Percentiles rank a stretch among this genome's conserved stretches.
Evolutionary conservation across 495 filamentous ascomycete species (phyloP).

Genomic region (Aspergillus wentii): DNA sequence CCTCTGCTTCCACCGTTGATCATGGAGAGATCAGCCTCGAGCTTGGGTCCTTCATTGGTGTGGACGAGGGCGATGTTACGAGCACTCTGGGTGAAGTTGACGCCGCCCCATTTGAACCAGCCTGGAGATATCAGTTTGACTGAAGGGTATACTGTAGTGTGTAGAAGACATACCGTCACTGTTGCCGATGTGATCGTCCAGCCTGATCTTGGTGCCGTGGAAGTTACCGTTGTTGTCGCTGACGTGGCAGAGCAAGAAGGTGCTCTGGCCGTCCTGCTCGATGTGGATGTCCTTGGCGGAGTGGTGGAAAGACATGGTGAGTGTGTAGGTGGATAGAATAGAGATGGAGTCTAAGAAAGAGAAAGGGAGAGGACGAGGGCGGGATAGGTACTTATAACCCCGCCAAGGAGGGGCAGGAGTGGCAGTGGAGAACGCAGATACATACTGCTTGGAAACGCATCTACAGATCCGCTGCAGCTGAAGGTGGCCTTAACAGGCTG

Average conservation of each 20-base stretch:
- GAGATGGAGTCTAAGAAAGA: no score
- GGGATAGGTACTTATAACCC: no score
- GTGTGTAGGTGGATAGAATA: no score
- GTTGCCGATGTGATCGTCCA: conserved; percentile 17
- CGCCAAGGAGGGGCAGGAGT: no score
- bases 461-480: no score
- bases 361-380: no score
- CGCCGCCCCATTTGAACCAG: conserved; percentile 17
- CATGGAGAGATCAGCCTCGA: conserved; percentile 10
- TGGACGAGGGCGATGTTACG: conserved; percentile 9
- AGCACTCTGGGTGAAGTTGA: conserved; percentile 11
- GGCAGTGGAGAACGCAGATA: no score
- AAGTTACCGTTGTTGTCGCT: conserved; percentile 2
- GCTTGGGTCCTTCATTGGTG: conserved; percentile 8
- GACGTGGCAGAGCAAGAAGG: conserved; percentile 8
- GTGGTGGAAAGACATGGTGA: conserved; percentile 18
- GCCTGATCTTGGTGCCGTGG: conserved; percentile 4
- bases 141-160: background rate
- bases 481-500: no score
- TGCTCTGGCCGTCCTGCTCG: conserved; percentile 5
- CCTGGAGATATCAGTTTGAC: conserved; percentile 5
- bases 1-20: conserved; percentile 5
- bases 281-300: conserved; percentile 11
- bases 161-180: conserved; percentile 6
- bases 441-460: no score